Evolutionary conservation across 2,329 filamentous ascomycete genomes (phyloP), one percentile per base, ranked within the genome.

Genomic region (Metarhizium humberi): DNA sequence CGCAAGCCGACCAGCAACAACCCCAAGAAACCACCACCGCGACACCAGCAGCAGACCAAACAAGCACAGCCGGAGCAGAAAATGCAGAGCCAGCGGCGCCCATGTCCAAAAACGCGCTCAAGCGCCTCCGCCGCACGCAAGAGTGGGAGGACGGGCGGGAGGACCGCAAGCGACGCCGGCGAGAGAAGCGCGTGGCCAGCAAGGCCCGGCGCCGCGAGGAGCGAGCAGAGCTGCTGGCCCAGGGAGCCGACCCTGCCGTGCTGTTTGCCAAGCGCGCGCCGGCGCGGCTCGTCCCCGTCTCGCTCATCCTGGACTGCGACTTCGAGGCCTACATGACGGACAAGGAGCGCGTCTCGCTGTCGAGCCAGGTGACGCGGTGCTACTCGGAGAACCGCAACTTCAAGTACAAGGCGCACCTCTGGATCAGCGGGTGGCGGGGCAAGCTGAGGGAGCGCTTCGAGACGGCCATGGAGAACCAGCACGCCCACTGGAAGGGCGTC

Each of bases 281-380:
- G 46, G 64, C 71, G 47, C 73, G 77, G 51, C 80, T 84, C 55
- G 79, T 95, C 0, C 91, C 92, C 2, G 74, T 97, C 25, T 82
- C 89, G 0, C 75, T 99, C 61, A 78, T 99, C 57, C 75, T 99
- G 59, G 94, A 99, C 73, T 97, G 92, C 72, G 85, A 88, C 61
- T 99, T 95, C 68, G 92, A 99, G 69, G 77, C 88, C 46, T 81
- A 92, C 66, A 99, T 99, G 94, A 79, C 78, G 52, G 88, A 92
- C 42, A 87, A 88, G 62, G 94, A 99, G 72, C 77, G 88, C 34
- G 85, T 92, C 55, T 96, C 90, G 4, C 78, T 99, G 13, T 82
- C 83, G 1, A 82, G 85, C 56, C 94, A 99, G 70, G 78, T 99
- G 58, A 95, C 90, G 8, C 78, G 94, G 55, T 87, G 82, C 56